Base-by-base conservation (phyloP, 1,284 basidiomycete species). In the Stereum hirsutum region DNA sequence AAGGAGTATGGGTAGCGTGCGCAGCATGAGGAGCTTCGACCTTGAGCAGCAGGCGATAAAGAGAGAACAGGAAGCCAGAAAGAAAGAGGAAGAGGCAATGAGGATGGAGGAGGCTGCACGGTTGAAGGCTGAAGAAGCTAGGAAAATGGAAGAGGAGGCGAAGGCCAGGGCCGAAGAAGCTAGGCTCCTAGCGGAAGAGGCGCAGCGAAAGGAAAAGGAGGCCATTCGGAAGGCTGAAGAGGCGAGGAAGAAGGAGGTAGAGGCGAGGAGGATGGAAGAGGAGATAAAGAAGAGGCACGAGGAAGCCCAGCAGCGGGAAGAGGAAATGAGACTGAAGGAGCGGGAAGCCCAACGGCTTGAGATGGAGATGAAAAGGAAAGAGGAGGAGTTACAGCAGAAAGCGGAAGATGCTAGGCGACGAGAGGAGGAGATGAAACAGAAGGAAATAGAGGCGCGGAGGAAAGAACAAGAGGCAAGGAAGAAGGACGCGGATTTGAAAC, bases 11-110 rank as follows among this genome's bases (percentile, higher is more conserved):
- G 46, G 46, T n/a, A 52, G 50, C 37, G 12, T 39, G n/a, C 42
- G 50, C 3, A 47, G 45, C 27, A 30, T 42, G 28, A 39, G 44
- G 19, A 52, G 50, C 36, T 19, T 51, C 20, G 45, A 49, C 17
- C 21, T 49, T 14, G 49, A 46, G 32, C 50, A 51, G 30, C 24
- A 36, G n/a, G 24, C 39, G 6, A 7, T 33, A 8, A 26, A 26
- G 25, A 27, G 41, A 25, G 50, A 51, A 42, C 43, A 41, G 3
- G 49, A 48, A 33, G 43, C 44, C 10, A 41, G 34, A 15, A 37
- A 30, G 27, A 51, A 45, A 21, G 49, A 52, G 44, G 49, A 51
- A 14, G 50, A 52, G 27, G 50, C 50, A 14, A 42, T 6, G 10
- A 47, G 49, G 19, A 30, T 2, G 15, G 48, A 49, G 33, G 39